A percentile compares a stretch with the other conserved stretches of the same genome.
Evolutionary conservation across 176 grass and related monocot species (phyloP).

Genomic region (Bromus sterilis): DNA sequence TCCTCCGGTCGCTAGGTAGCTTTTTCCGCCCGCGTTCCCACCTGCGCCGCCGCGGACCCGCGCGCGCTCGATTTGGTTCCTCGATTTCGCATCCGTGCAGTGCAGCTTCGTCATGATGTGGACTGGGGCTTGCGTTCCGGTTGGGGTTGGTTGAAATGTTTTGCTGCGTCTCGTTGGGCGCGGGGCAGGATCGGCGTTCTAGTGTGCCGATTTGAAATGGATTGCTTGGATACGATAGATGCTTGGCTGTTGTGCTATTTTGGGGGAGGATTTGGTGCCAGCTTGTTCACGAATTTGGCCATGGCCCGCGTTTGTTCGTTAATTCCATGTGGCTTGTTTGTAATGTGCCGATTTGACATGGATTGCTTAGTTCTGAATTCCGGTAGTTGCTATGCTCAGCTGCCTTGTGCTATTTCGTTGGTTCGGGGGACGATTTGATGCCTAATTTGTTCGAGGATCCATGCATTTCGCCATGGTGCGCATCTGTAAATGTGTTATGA

Average conservation of each 20-base stretch:
- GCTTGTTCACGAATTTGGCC: not conserved
- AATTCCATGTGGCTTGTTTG: not conserved
- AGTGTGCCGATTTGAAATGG: not conserved
- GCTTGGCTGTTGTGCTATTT: not conserved
- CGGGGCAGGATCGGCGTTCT: not conserved
- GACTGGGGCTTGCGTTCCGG: not conserved
- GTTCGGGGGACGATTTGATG: not conserved
- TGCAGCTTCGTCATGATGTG: not conserved
- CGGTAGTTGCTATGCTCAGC: not conserved
- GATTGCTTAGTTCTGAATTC: not conserved
- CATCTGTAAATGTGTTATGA: not conserved
- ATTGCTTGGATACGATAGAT: not conserved
- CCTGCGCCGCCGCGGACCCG: not conserved
- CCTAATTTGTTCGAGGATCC: not conserved
- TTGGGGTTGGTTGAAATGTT: not conserved
- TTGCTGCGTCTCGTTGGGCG: not conserved
- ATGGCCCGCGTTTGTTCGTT: too few relatives aligned
- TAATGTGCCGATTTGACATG: not conserved
- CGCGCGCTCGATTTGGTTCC: not conserved
- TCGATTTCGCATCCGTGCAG: not conserved
- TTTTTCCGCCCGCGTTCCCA: not conserved
- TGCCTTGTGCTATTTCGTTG: not conserved
- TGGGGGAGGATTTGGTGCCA: not conserved
- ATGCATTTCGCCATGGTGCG: not conserved
- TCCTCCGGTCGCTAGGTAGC: not conserved